Conservation (phyloP, 768 basidiomycete species). For the Hygrocybe coccinea region DNA sequence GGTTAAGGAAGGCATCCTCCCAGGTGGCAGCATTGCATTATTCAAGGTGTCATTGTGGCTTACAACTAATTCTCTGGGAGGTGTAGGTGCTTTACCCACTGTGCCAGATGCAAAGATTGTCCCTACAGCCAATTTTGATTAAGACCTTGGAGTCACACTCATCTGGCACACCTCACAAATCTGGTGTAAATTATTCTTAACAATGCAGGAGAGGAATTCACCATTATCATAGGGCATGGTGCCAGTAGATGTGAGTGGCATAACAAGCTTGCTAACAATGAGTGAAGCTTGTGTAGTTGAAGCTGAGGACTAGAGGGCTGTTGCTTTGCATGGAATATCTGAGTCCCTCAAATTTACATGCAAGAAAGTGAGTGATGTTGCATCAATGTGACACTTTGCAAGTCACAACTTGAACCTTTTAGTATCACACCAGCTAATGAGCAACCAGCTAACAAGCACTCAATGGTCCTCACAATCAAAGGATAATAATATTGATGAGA, state of each 20-base stretch:
- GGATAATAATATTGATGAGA: too few species aligned
- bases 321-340: too few species aligned
- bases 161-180: slow-evolving; percentile 82
- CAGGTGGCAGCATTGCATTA: slow-evolving; percentile 91
- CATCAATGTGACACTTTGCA: too few species aligned
- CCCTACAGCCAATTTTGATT: too few species aligned
- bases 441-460: too few species aligned
- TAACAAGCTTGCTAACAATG: slow-evolving; percentile 90
- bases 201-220: slow-evolving; percentile 93
- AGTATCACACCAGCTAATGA: too few species aligned
- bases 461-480: too few species aligned
- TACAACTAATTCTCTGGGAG: slow-evolving; percentile 49
- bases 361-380: too few species aligned
- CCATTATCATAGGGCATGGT: slow-evolving; percentile 94
- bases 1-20: slow-evolving; percentile 97
- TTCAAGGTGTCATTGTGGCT: slow-evolving; percentile 79
- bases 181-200: slow-evolving; percentile 85
- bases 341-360: too few species aligned
- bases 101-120: too few species aligned
- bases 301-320: too few species aligned
- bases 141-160: slow-evolving; percentile 91
- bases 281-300: slow-evolving; percentile 92
- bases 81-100: slow-evolving; percentile 37
- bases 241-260: slow-evolving; percentile 86
- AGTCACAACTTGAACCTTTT: too few species aligned